A percentile compares a stretch with the other conserved stretches of the same genome.
Conservation (phyloP, 2,329 filamentous ascomycete species). For the Neurospora crassa region DNA sequence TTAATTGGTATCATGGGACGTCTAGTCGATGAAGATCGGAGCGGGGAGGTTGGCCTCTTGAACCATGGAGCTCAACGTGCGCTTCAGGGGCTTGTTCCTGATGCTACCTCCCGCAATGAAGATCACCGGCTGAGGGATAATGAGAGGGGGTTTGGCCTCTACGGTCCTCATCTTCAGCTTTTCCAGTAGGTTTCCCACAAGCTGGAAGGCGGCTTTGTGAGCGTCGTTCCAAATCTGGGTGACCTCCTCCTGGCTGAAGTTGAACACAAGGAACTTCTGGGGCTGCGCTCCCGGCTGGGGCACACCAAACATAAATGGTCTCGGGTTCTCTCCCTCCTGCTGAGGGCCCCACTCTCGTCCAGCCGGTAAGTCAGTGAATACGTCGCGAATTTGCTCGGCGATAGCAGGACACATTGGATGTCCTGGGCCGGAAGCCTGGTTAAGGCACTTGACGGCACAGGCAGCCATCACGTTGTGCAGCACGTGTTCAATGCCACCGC, state of each 20-base stretch:
- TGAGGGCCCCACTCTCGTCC: background rate
- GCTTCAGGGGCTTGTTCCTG: background rate
- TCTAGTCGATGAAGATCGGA: background rate
- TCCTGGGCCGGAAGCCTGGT: background rate
- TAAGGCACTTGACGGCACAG: background rate
- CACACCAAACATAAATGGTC: background rate
- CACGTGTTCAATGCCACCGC: background rate
- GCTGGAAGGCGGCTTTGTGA: background rate
- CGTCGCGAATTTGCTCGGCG: background rate
- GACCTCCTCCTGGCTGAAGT: background rate
- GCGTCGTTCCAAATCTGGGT: background rate
- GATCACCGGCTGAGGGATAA: background rate
- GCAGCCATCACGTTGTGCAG: background rate
- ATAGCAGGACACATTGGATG: background rate
- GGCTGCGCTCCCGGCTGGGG: background rate
- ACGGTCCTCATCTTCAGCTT: background rate
- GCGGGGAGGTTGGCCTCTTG: background rate
- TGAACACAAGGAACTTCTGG: background rate
- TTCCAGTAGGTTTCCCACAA: background rate
- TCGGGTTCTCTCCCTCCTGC: background rate
- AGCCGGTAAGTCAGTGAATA: fast-evolving
- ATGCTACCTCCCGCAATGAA: background rate
- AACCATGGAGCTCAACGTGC: background rate
- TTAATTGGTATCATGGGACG: background rate
- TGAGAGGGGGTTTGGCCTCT: background rate